Evolutionary conservation across 2,329 filamentous ascomycete genomes (phyloP), one percentile per base, ranked within the genome.

Genomic region (Fusarium verrucosum): DNA sequence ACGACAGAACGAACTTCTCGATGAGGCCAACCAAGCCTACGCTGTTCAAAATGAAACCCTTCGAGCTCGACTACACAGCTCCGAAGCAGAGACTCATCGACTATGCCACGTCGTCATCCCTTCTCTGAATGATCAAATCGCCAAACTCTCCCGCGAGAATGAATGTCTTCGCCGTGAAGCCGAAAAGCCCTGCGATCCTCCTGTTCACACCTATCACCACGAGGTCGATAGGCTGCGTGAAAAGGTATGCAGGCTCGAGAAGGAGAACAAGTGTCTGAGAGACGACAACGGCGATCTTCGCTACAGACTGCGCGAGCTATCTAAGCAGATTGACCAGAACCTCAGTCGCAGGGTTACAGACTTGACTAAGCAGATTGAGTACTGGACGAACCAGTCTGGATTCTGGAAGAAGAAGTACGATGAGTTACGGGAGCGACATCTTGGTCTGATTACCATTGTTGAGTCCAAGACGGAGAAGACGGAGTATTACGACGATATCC

Each of bases 131-230:
- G 70, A 69, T n/a, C 74, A 79, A 55, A 72, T 80, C 50, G 70
- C 68, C 30, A 62, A 70, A 10, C 75, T 82, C 6, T 62, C 69
- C 4, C 73, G 73, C 16, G 78, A 82, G 28, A 81, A 81, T 62
- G 70, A 74, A 16, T 70, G 74, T 9, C 74, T 83, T 7, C 76
- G 79, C 13, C 74, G 73, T n/a, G 73, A 75, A 8, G 59, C 77
- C 33, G 77, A 80, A 26, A 74, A 68, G 25, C 66, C 69, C 2
- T 68, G 74, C n/a, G 73, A 54, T 16, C 57, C 58, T 32, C 72
- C 75, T 16, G 20, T 58, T n/a, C 54, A 59, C 36, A 49, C 36
- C 11, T 40, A 60, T 10, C 46, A 60, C 40, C 69, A 51, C 40
- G 76, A 79, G 44, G 50, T 76, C 25, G 74, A 76, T 25, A 71